Conservation (phyloP, 163 green algal genomes). For the Chlamydomonas reinhardtii region DNA sequence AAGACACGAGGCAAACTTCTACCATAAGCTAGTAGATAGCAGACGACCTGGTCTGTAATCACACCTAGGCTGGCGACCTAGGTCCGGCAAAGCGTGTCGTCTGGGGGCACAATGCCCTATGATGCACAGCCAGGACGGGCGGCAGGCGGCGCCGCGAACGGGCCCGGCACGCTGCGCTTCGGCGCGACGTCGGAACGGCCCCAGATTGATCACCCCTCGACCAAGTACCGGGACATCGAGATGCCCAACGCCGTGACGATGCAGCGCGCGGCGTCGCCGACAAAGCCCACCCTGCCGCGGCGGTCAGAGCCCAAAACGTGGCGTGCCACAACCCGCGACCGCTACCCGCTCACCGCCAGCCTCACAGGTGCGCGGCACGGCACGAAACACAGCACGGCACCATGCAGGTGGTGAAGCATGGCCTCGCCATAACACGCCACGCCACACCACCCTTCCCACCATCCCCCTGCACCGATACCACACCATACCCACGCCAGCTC, state of each 20-base stretch:
- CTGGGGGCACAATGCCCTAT: constrained; percentile 6
- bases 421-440: no score
- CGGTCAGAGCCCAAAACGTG: constrained; percentile 37
- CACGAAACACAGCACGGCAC: no score
- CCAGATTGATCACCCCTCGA: constrained; percentile 47
- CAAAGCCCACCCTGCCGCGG: constrained; percentile 54
- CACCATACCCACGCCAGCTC: no score
- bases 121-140: constrained; percentile 14
- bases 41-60: no score
- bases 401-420: no score
- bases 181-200: neutral
- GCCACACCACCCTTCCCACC: no score
- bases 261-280: constrained; percentile 40
- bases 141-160: neutral
- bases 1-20: no score
- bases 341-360: constrained; percentile 61
- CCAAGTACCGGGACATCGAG: constrained; percentile 55
- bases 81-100: no score
- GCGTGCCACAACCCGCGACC: constrained; percentile 59
- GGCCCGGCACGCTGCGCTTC: neutral
- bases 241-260: constrained; percentile 48
- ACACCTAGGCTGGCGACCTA: no score
- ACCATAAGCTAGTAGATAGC: no score
- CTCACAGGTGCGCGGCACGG: constrained; percentile 55
- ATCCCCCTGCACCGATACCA: no score